Percentiles rank a stretch among this genome's conserved stretches.
Evolutionary conservation across 2,329 filamentous ascomycete species (phyloP).

Genomic region (Geoglossum cookeanum): DNA sequence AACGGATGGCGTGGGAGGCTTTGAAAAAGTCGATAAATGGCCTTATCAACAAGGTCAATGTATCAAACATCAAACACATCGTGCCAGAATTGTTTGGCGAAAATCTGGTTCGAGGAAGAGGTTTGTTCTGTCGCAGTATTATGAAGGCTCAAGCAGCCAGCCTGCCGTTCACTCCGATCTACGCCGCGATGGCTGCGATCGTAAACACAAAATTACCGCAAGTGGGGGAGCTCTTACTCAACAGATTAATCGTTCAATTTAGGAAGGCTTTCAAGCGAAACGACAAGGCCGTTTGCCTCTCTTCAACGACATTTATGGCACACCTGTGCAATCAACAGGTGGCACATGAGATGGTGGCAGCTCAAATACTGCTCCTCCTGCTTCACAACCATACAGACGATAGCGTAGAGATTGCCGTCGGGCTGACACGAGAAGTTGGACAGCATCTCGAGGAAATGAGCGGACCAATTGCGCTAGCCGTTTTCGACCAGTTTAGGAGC

Average conservation of each 20-base stretch:
- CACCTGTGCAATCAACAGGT: conserved; percentile 95
- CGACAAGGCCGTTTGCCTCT: conserved; percentile 88
- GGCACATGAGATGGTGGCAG: conserved; percentile 78
- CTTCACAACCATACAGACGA: conserved; percentile 93
- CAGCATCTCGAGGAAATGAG: conserved; percentile 95
- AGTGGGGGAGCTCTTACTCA: conserved; percentile 77
- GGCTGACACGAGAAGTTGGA: conserved; percentile 79
- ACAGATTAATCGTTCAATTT: conserved; percentile 76
- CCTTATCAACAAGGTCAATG: conserved; percentile 97
- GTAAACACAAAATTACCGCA: conserved; percentile 95
- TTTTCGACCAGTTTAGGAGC: conserved; percentile 90
- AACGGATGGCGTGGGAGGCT: conserved; percentile 97
- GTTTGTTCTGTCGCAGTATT: conserved; percentile 84
- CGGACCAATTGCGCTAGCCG: conserved; percentile 62
- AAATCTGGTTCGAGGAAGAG: conserved; percentile 78
- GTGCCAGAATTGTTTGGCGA: conserved; percentile 91
- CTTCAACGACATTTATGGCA: conserved; percentile 83
- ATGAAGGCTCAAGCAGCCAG: conserved; percentile 97
- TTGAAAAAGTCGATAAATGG: conserved; percentile 98
- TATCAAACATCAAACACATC: conserved; percentile 93
- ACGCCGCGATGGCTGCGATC: conserved; percentile 86
- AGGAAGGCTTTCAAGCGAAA: conserved; percentile 90
- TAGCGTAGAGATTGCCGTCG: conserved; percentile 92
- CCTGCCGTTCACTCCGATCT: conserved; percentile 89
- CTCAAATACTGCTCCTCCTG: conserved; percentile 79